Base-by-base conservation (phyloP, 805 yeast species). In the Metschnikowia reukaufii region DNA sequence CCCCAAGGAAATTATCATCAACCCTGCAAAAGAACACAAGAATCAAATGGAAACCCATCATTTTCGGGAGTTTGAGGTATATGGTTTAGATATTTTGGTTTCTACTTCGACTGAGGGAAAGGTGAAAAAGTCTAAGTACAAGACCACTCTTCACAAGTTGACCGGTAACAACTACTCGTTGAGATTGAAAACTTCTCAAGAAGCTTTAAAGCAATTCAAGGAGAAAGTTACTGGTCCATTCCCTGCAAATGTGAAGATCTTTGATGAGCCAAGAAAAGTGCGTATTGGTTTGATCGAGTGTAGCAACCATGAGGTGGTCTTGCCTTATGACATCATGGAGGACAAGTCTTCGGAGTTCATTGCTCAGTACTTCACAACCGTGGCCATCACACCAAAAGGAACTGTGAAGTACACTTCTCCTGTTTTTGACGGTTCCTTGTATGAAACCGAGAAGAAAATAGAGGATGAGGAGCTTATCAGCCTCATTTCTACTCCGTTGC, bases 231-330 rank as follows among this genome's bases (percentile, higher is more conserved):
- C 81, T 25, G 74, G 79, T 20, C 67, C 61, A 10, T 86, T 83
- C 80, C 92, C 92, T 45, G 81, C 81, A 70, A 74, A 84, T 56
- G 74, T 83, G 57, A 77, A 84, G 65, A 74, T 77, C 57, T 77
- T 86, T 46, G 81, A 77, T 36, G 88, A 86, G 59, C 82, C 86
- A 57, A 77, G 81, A 65, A 84, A 80, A 65, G 82, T 85, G 50
- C 79, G 87, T 63, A 79, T 84, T 68, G 92, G 91, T 42, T 75
- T 86, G 59, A 79, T 77, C 61, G 91, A 86, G 75, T 82, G 88
- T 64, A 70, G 74, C 46, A 80, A 74, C 74, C 91, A 84, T 68
- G 76, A 78, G 51, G 79, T 84, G 36, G 73, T 84, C 60, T 74
- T 77, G 62, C 81, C 88, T 39, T 84, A 85, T 64, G 91, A 85